Conservation (phyloP, 2,329 filamentous ascomycete species). For the Tricladium varicosporioides region DNA sequence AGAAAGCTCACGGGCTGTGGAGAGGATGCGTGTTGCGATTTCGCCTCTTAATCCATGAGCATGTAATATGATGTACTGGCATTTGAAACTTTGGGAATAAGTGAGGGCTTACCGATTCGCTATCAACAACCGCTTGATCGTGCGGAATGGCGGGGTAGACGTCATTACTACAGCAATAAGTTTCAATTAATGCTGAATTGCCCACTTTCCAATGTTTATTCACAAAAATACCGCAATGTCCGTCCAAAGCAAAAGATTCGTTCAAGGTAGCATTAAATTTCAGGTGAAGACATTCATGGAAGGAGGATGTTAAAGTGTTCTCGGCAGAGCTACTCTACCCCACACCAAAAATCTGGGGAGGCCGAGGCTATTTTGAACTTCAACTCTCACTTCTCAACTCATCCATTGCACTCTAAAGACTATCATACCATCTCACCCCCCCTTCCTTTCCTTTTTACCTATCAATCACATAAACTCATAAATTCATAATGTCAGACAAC, state of each 20-base stretch:
- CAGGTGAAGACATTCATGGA: no score
- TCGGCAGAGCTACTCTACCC: not conserved
- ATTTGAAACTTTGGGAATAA: no score
- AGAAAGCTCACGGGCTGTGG: constrained; percentile 55
- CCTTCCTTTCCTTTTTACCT: not conserved
- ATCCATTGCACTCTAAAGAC: not conserved
- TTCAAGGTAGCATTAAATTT: no score
- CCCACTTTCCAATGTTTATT: no score
- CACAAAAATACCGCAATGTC: no score
- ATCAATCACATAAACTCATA: not conserved
- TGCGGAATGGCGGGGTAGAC: constrained; percentile 13
- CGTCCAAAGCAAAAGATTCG: no score
- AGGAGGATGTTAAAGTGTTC: no score
- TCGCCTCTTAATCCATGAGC: constrained; percentile 49
- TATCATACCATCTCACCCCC: no score
- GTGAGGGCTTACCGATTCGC: constrained; percentile 46
- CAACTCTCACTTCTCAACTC: not conserved
- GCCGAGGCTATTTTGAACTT: constrained; percentile 6
- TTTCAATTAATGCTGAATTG: no score
- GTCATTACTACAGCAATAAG: no score
- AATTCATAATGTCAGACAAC: not conserved
- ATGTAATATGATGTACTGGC: not conserved
- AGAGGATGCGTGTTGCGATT: constrained; percentile 60
- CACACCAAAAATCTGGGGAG: constrained; percentile 3
- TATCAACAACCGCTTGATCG: constrained; percentile 50